Percentiles rank a stretch among this genome's conserved stretches.
Conservation (phyloP, 1,284 basidiomycete genomes). For the Athelia psychrophila region DNA sequence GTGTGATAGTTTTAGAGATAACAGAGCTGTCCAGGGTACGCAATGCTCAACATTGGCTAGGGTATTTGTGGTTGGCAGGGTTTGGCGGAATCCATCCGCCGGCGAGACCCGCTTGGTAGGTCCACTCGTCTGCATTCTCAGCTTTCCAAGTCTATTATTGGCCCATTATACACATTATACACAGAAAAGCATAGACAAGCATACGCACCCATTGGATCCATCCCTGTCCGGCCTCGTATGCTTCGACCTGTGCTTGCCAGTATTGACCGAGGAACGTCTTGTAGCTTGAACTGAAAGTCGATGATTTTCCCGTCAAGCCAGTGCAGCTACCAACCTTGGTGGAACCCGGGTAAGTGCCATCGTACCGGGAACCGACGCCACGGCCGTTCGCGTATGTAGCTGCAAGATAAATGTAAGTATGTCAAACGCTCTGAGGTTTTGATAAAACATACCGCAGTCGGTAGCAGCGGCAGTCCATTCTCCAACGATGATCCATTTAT, state of each 20-base stretch:
- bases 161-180: no score
- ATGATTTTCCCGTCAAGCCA: conserved; percentile 68
- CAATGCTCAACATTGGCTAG: conserved; percentile 25
- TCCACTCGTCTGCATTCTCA: conserved; percentile 74
- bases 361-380: conserved; percentile 71
- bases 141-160: conserved; percentile 50
- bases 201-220: conserved; percentile 72
- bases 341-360: conserved; percentile 70
- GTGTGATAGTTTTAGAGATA: no score
- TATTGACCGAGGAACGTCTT: conserved; percentile 81
- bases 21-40: no score
- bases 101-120: conserved; percentile 72
- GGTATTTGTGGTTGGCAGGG: conserved; percentile 48
- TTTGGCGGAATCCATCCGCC: conserved; percentile 83
- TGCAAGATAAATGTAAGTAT: no score
- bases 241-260: conserved; percentile 81
- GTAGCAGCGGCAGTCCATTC: conserved; percentile 85
- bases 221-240: conserved; percentile 64
- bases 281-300: conserved; percentile 73
- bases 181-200: no score
- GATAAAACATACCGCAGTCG: conserved; percentile 53
- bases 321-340: conserved; percentile 68
- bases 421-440: no score
- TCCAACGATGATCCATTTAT: conserved; percentile 77
- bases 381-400: conserved; percentile 46